Conservation (phyloP, 225 moss, liverwort and hornwort genomes). For the Anthoceros angustus region DNA sequence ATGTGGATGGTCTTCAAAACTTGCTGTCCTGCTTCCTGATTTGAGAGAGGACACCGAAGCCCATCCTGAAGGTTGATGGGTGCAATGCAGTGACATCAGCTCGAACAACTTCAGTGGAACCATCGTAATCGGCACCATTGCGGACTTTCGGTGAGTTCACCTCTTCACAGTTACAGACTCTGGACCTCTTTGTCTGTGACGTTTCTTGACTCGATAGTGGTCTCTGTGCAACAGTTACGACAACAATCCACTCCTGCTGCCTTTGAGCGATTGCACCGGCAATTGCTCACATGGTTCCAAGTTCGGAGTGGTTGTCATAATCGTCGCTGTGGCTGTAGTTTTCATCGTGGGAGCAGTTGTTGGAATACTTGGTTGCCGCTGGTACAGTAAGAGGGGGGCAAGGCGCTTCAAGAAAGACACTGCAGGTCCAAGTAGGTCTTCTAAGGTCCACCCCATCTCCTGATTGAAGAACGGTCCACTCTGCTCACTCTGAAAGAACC, state of each 20-base stretch:
- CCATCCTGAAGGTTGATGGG: background rate
- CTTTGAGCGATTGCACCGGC: background rate
- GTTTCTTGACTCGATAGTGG: background rate
- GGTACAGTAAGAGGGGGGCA: background rate
- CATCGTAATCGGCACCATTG: background rate
- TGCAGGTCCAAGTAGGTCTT: background rate
- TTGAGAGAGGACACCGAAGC: background rate
- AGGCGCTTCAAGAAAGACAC: background rate
- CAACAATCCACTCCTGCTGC: background rate
- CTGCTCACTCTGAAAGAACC: too few species aligned
- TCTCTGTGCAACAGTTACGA: background rate
- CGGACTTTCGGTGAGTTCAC: background rate
- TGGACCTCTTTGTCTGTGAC: background rate
- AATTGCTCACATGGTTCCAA: background rate
- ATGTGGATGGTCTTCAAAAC: background rate
- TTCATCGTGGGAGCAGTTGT: background rate
- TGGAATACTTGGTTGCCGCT: background rate
- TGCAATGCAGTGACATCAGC: background rate
- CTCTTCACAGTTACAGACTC: background rate
- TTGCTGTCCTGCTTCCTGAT: background rate
- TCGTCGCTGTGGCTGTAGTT: background rate
- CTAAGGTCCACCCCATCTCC: too few species aligned
- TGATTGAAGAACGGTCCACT: background rate
- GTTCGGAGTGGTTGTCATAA: background rate
- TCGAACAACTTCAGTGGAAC: slow-evolving; percentile 1